These are phyloP conservation scores for Fusarium dimerum DNA, from an alignment of 2,329 filamentous ascomycete species.

Conservation along the genomic window DNA sequence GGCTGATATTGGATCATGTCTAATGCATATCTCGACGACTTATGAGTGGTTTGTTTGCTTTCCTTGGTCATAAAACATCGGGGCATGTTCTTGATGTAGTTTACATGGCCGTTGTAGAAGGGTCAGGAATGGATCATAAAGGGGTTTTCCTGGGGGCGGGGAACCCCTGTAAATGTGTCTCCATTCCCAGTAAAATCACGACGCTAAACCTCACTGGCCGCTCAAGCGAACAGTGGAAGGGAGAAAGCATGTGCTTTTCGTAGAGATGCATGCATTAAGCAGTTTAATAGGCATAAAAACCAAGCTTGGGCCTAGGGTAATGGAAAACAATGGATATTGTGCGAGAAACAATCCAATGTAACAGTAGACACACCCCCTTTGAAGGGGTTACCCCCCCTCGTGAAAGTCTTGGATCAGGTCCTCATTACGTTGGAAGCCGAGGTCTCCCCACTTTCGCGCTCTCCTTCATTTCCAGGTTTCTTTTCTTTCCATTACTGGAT, in stretches of 20 bases:
- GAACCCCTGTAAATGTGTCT: conserved; percentile 14
- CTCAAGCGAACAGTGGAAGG: background rate
- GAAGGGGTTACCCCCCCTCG: too few species aligned
- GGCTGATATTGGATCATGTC: background rate
- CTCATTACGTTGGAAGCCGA: conserved; percentile 5
- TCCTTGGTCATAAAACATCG: background rate
- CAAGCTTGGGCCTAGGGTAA: too few species aligned
- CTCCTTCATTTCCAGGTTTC: conserved; percentile 25
- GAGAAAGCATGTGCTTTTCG: background rate
- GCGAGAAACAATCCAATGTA: background rate
- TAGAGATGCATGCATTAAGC: background rate
- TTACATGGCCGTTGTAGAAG: background rate
- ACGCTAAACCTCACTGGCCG: background rate
- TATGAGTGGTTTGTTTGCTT: background rate
- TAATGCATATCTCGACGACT: background rate
- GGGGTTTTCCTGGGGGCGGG: conserved; percentile 16
- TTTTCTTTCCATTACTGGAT: conserved; percentile 15
- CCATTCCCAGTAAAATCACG: background rate
- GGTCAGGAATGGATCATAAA: conserved; percentile 4
- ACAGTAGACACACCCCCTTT: too few species aligned
- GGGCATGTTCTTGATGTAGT: background rate
- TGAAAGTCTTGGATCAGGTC: too few species aligned
- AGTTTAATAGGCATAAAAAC: background rate
- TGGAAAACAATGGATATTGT: too few species aligned
- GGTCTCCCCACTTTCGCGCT: conserved; percentile 21